Conservation (phyloP, 805 yeast genomes). For the Komagataella pseudopastoris region DNA sequence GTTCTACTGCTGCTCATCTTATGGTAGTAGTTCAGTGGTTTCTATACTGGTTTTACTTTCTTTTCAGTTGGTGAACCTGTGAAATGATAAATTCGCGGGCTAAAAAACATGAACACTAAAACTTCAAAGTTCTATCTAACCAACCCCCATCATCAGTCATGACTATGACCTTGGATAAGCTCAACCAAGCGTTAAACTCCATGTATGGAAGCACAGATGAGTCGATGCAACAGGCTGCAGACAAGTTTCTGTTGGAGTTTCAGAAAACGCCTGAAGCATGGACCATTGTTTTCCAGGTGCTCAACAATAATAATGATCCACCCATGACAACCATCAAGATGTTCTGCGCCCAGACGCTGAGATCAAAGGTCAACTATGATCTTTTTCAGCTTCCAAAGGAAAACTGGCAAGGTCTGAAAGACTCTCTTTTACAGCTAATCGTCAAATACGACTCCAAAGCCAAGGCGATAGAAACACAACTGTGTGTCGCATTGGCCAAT, state of each 20-base stretch:
- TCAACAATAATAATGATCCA: constrained; percentile 18
- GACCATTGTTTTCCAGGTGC: constrained; percentile 48
- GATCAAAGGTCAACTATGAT: constrained; percentile 79
- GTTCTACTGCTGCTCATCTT: constrained; percentile 27
- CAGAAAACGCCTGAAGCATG: constrained; percentile 80
- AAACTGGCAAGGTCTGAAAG: constrained; percentile 48
- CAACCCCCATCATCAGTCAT: background rate
- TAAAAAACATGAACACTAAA: background rate
- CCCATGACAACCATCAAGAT: constrained; percentile 36
- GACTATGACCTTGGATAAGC: constrained; percentile 9
- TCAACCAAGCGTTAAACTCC: constrained; percentile 31
- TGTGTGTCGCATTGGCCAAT: constrained; percentile 71
- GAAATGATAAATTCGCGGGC: background rate
- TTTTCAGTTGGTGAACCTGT: background rate
- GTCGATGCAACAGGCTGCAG: constrained; percentile 28
- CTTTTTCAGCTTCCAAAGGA: constrained; percentile 58
- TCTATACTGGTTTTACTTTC: background rate
- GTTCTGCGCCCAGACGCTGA: constrained; percentile 84
- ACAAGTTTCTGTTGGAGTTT: constrained; percentile 56
- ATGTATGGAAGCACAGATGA: constrained; percentile 21
- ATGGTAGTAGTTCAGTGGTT: background rate
- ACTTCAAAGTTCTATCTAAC: background rate
- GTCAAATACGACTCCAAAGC: constrained; percentile 29
- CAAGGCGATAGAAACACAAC: constrained; percentile 65
- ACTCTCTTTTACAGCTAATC: constrained; percentile 48